Base-by-base conservation (phyloP, 2,329 filamentous ascomycete species). In the Fonsecaea nubica region DNA sequence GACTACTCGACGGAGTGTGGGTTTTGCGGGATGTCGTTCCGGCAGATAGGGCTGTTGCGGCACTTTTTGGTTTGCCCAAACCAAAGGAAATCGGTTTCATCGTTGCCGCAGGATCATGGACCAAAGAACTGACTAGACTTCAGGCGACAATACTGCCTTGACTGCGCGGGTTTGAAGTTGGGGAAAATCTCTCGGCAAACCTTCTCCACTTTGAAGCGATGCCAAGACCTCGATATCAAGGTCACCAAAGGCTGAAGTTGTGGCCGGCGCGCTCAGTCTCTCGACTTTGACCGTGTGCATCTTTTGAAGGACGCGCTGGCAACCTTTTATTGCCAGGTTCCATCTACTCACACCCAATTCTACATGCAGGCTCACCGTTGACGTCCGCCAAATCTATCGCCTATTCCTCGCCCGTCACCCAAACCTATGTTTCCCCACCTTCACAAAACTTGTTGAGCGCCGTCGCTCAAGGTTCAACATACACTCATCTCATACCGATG, bases 31-130 rank as follows among this genome's bases (percentile, higher is more conserved):
- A n/a, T 63, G 21, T 10, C 2, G 45, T 50, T 10, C 18, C 45
- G 1, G 5, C 8, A 3, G 18, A 18, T 3, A 3, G 18, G 9
- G 45, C 10, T 0, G 18, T 1, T 25, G 4, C 38, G 7, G 68
- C 18, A 3, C 48, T 15, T 62, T 72, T 74, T 25, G 64, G 59
- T 61, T 73, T 74, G 42, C 72, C 72, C 40, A 74, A 72, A 33
- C 70, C 70, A 57, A 74, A 72, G 10, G 72, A 70, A 25, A 74
- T 70, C 2, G 71, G 66, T 57, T 74, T 74, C 58, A 71, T 72
- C 72, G 72, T 71, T 53, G 36, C 63, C 61, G 42, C 15, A 33
- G 56, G 48, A 38, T 18, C 18, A n/a, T 42, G 21, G 30, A 30
- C 50, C 18, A 9, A 4, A 25, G 9, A 42, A 13, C 12, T n/a